phyloP scores from a whole-genome alignment of 352 stramenopile genomes.

The Phytophthora niederhauseri region DNA sequence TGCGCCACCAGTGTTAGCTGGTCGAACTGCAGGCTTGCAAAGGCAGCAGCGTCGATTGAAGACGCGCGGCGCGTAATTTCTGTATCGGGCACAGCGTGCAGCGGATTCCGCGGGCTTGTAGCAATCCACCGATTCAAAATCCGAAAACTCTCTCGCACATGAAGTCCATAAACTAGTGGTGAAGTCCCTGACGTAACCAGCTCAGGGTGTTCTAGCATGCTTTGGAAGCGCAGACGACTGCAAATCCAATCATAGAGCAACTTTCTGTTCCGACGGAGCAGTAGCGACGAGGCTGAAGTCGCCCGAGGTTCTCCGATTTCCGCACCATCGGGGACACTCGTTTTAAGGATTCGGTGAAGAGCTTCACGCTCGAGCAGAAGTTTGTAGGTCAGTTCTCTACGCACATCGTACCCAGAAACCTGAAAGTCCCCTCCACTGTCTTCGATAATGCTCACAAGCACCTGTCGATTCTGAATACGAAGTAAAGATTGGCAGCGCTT shows the following conservation, averaged over 20 bases:
- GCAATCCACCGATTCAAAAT: constrained; percentile 64
- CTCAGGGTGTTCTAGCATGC: constrained; percentile 61
- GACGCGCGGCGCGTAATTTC: constrained; percentile 38
- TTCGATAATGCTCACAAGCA: constrained; percentile 59
- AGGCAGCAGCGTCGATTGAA: constrained; percentile 41
- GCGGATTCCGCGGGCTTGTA: constrained; percentile 51
- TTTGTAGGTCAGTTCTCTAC: constrained; percentile 42
- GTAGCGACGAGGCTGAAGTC: constrained; percentile 34
- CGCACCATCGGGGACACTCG: neutral
- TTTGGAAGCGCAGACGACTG: constrained; percentile 60
- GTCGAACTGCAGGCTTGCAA: constrained; percentile 60
- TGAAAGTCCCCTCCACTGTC: constrained; percentile 48
- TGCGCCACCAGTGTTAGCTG: constrained; percentile 54
- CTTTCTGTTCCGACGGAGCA: constrained; percentile 46
- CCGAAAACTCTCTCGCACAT: constrained; percentile 57
- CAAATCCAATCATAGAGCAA: constrained; percentile 64
- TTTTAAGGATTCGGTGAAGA: constrained; percentile 43
- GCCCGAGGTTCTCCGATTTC: neutral
- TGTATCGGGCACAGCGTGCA: constrained; percentile 28
- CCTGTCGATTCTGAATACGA: constrained; percentile 42
- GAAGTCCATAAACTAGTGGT: constrained; percentile 43
- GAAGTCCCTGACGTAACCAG: constrained; percentile 41
- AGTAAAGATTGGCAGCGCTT: constrained; percentile 42
- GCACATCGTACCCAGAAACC: constrained; percentile 52
- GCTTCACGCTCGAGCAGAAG: constrained; percentile 57